A percentile compares a stretch with the other conserved stretches of the same genome.
phyloP scores from a whole-genome alignment of 176 grass and related monocot genomes.

The Juncus effusus region DNA sequence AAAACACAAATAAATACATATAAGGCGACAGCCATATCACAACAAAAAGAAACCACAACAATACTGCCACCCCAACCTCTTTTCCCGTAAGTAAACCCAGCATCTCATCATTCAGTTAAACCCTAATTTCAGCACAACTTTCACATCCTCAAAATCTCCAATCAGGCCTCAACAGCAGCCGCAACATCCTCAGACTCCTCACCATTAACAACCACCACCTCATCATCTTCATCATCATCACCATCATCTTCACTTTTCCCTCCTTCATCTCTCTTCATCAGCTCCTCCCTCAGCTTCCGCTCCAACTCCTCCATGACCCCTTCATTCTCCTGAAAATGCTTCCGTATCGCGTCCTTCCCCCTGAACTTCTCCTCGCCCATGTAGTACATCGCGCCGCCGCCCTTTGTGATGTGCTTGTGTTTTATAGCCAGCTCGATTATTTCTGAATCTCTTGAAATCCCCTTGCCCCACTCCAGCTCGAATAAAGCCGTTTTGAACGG shows the following conservation, averaged over 20 bases:
- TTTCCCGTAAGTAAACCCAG: neutral
- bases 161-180: conserved; percentile 18
- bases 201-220: neutral
- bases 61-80: conserved; percentile 8
- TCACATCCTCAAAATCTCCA: too few relatives aligned
- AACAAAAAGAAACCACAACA: conserved; percentile 5
- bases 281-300: conserved; percentile 38
- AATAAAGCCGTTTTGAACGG: conserved; percentile 78
- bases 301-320: conserved; percentile 49
- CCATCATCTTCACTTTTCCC: conserved; percentile 15
- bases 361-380: conserved; percentile 42
- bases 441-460: conserved; percentile 72
- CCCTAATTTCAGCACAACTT: too few relatives aligned
- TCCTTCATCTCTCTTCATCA: conserved; percentile 28
- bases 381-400: conserved; percentile 29
- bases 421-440: conserved; percentile 68
- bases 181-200: neutral
- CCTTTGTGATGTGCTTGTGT: conserved; percentile 56
- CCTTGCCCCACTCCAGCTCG: conserved; percentile 89
- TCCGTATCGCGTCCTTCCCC: conserved; percentile 62
- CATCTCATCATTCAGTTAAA: too few relatives aligned
- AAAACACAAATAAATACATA: too few relatives aligned
- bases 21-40: neutral
- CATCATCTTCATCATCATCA: conserved; percentile 5
- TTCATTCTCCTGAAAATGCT: conserved; percentile 55